Evolutionary conservation across 371 early-diverging fungal genomes (phyloP).

Genomic region (Mucor irregularis): DNA sequence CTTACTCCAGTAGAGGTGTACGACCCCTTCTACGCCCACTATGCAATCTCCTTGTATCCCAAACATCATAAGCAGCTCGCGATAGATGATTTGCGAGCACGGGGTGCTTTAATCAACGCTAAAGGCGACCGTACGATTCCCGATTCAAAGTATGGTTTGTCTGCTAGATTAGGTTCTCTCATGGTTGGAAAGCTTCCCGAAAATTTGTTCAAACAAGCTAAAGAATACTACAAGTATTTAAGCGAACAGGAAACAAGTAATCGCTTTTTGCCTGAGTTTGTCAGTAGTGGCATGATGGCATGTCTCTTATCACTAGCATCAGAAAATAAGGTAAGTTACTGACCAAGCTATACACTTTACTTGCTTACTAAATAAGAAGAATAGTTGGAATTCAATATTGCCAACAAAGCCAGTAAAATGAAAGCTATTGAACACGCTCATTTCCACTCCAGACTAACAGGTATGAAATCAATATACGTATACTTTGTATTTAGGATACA

Average conservation of each 20-base stretch:
- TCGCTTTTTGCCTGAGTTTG: neutral
- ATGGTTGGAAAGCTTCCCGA: conserved; percentile 23
- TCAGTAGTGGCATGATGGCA: conserved; percentile 40
- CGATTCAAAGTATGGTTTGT: conserved; percentile 39
- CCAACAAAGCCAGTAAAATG: neutral
- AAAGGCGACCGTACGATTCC: conserved; percentile 48
- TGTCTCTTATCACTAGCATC: conserved; percentile 29
- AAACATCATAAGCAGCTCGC: conserved; percentile 12
- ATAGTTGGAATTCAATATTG: neutral
- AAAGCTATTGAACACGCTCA: neutral
- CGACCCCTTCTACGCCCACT: conserved; percentile 45
- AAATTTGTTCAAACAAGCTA: conserved; percentile 30
- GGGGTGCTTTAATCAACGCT: conserved; percentile 29
- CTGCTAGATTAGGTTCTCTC: conserved; percentile 23
- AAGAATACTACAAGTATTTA: conserved; percentile 24
- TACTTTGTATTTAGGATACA: neutral
- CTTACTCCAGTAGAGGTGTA: conserved; percentile 54
- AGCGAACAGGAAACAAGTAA: neutral
- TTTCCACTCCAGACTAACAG: neutral
- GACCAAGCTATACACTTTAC: too few species aligned
- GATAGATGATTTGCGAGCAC: conserved; percentile 12
- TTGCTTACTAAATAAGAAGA: neutral
- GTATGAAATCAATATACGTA: neutral
- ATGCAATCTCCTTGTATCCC: conserved; percentile 36
- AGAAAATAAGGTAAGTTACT: conserved; percentile 27